Evolutionary conservation across 1,139 yeast species (phyloP).

Genomic region (Saccharomycopsis crataegensis): DNA sequence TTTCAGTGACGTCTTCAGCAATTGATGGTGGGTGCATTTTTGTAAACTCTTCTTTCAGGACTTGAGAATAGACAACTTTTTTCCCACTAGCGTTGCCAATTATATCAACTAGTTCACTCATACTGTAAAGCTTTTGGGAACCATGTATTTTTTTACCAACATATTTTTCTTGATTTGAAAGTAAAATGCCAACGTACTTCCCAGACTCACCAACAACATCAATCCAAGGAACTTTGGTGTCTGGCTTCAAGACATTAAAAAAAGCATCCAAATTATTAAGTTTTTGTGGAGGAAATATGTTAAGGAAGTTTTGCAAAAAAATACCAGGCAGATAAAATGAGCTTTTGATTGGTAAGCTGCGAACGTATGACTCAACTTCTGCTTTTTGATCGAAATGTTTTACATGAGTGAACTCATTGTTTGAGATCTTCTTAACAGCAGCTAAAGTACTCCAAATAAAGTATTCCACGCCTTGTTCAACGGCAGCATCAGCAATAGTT

Average conservation of each 20-base stretch:
- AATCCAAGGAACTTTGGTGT: constrained; percentile 1
- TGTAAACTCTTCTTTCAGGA: not conserved
- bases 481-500: constrained; percentile 4
- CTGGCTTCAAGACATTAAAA: not conserved
- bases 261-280: not conserved
- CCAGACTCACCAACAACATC: constrained; percentile 2
- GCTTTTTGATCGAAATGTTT: constrained; percentile 3
- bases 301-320: not conserved
- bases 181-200: constrained; percentile 2
- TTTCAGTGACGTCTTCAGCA: not conserved
- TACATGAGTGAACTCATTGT: not conserved
- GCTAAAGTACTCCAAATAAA: constrained; percentile 5
- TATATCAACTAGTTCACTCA: not conserved
- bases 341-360: not conserved
- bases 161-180: not conserved
- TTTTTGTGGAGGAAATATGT: not conserved
- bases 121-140: not conserved
- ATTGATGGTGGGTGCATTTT: not conserved
- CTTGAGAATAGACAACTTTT: not conserved
- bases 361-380: constrained; percentile 1
- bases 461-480: not conserved
- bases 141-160: not conserved
- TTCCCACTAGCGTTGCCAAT: not conserved
- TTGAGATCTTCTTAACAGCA: not conserved
- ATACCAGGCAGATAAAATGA: not conserved